Conservation (phyloP, 805 yeast species). For the Hanseniaspora occidentalis region DNA sequence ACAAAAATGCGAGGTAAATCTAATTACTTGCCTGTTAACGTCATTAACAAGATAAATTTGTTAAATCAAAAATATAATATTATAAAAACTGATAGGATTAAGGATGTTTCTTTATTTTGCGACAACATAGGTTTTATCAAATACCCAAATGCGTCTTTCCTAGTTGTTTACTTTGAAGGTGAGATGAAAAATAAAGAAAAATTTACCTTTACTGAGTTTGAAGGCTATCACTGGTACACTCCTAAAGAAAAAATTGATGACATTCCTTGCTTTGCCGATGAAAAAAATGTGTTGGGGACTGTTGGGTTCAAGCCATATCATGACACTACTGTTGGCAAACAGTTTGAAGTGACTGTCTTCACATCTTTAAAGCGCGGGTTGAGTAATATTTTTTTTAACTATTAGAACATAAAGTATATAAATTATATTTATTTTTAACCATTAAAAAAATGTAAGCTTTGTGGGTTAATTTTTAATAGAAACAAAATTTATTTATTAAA, state of each 20-base stretch:
- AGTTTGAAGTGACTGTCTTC: conserved; percentile 3
- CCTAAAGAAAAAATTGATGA: conserved; percentile 1
- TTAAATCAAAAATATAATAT: conserved; percentile 32
- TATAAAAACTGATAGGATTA: conserved; percentile 31
- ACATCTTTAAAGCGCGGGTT: conserved; percentile 1
- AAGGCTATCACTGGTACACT: not conserved
- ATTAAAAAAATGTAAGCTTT: too few species aligned
- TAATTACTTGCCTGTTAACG: not conserved
- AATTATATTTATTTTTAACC: too few species aligned
- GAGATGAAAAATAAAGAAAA: not conserved
- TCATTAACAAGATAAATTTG: conserved; percentile 40
- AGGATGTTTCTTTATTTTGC: conserved; percentile 11
- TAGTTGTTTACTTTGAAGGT: conserved; percentile 2
- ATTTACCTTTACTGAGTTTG: conserved; percentile 9
- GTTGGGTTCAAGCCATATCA: conserved; percentile 4
- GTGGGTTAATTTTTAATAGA: too few species aligned
- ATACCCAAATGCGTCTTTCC: not conserved
- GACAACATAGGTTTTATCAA: not conserved
- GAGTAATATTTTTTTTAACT: conserved; percentile 1
- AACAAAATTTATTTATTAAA: too few species aligned
- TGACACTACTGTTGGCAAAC: not conserved
- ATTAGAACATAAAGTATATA: too few species aligned
- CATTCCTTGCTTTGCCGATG: conserved; percentile 10
- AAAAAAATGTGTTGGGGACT: conserved; percentile 6
- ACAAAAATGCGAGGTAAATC: not conserved